Evolutionary conservation across 768 basidiomycete genomes (phyloP).

Genomic region (Postia placenta): DNA sequence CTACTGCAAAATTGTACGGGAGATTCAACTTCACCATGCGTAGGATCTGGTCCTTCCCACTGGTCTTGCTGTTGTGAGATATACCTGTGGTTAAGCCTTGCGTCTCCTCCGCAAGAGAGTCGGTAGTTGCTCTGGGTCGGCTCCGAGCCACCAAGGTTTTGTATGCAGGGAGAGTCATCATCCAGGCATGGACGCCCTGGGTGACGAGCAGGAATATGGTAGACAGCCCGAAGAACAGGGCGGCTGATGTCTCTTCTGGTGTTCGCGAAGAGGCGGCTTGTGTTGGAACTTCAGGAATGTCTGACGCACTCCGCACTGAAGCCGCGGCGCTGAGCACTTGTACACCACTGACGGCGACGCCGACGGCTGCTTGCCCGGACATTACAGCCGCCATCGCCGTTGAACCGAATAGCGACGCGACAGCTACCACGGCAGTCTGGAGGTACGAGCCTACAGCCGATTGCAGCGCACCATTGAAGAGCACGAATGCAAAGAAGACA

Average conservation of each 20-base stretch:
- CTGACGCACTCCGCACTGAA: slow-evolving; percentile 37
- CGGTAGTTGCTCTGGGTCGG: slow-evolving; percentile 8
- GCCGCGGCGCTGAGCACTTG: slow-evolving; percentile 62
- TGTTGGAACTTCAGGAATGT: slow-evolving; percentile 9
- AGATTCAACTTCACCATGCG: slow-evolving; percentile 59
- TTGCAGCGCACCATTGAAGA: slow-evolving; percentile 54
- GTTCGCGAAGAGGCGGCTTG: background rate
- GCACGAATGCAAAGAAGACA: slow-evolving; percentile 58
- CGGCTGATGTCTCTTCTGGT: slow-evolving; percentile 64
- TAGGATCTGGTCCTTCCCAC: slow-evolving; percentile 38
- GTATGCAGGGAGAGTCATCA: slow-evolving; percentile 56
- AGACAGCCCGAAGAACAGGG: slow-evolving; percentile 68
- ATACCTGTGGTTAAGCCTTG: slow-evolving; percentile 29
- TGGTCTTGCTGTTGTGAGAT: slow-evolving; percentile 18
- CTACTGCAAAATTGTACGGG: slow-evolving; percentile 64
- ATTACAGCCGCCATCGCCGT: slow-evolving; percentile 67
- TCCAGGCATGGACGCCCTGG: slow-evolving; percentile 48
- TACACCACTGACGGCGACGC: slow-evolving; percentile 71
- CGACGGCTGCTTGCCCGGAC: slow-evolving; percentile 83
- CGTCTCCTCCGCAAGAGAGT: slow-evolving; percentile 20
- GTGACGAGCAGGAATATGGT: slow-evolving; percentile 56
- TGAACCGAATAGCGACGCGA: slow-evolving; percentile 78
- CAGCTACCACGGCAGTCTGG: slow-evolving; percentile 69
- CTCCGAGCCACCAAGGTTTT: slow-evolving; percentile 35
- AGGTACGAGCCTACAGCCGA: slow-evolving; percentile 66